A percentile compares a stretch with the other conserved stretches of the same genome.
Evolutionary conservation across 2,329 filamentous ascomycete genomes (phyloP).

Genomic region (Helminthosporium solani): DNA sequence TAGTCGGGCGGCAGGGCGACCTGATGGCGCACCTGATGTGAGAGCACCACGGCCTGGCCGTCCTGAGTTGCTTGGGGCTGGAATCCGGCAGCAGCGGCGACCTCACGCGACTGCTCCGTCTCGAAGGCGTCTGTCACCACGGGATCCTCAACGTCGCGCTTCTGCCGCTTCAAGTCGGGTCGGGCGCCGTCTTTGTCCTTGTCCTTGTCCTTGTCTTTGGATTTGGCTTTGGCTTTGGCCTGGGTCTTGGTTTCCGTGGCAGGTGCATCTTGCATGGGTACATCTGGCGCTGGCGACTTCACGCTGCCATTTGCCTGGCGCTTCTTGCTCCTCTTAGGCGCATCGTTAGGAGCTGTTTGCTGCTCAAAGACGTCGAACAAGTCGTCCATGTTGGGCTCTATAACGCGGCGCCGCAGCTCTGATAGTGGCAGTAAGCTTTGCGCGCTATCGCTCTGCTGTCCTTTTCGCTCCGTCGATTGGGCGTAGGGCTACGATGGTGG

Average conservation of each 20-base stretch:
- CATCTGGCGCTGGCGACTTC: slow-evolving; percentile 49
- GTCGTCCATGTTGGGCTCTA: slow-evolving; percentile 46
- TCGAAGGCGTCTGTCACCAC: slow-evolving; percentile 92
- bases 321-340: slow-evolving; percentile 75
- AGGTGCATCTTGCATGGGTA: slow-evolving; percentile 1
- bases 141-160: slow-evolving; percentile 67
- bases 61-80: slow-evolving; percentile 63
- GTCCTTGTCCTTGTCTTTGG: slow-evolving; percentile 7
- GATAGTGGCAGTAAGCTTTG: too few species aligned
- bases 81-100: slow-evolving; percentile 74
- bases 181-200: slow-evolving; percentile 32
- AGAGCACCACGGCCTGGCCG: slow-evolving; percentile 72
- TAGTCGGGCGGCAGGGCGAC: slow-evolving; percentile 93
- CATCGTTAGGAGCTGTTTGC: slow-evolving; percentile 23
- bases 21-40: slow-evolving; percentile 98
- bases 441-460: too few species aligned
- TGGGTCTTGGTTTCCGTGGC: slow-evolving; percentile 6
- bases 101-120: slow-evolving; percentile 88
- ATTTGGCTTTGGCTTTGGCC: slow-evolving; percentile 32
- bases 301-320: slow-evolving; percentile 79
- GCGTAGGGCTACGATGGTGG: too few species aligned
- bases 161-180: slow-evolving; percentile 59
- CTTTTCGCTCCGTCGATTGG: too few species aligned
- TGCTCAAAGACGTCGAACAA: slow-evolving; percentile 48
- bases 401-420: too few species aligned